These are phyloP conservation scores for Lentinus tigrinus DNA, from an alignment of 768 basidiomycete species.

Conservation along the genomic window DNA sequence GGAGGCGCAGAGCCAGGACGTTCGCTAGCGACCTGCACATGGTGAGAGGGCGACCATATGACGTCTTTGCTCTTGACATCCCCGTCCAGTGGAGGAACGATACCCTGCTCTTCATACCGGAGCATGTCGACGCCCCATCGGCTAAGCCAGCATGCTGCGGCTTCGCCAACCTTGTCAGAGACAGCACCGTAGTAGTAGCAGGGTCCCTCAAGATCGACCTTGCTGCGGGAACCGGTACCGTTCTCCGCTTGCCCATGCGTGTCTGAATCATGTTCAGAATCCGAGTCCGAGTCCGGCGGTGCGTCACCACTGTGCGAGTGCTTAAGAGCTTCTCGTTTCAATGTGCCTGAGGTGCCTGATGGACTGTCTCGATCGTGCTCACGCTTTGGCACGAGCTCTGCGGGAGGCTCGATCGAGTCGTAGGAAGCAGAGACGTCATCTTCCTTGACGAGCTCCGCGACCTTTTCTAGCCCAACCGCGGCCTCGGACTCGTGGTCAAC, in stretches of 20 bases:
- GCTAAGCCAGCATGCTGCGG: conserved; percentile 82
- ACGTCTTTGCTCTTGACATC: not conserved
- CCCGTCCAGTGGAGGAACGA: not conserved
- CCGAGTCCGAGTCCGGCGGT: not conserved
- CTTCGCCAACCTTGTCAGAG: conserved; percentile 89
- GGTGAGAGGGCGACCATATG: not conserved
- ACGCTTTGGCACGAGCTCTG: not conserved
- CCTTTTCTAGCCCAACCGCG: conserved; percentile 67
- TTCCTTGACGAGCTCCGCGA: conserved; percentile 52
- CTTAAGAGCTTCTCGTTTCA: not conserved
- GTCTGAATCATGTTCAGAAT: conserved; percentile 6
- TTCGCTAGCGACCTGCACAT: not conserved
- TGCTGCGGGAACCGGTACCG: not conserved
- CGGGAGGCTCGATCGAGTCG: not conserved
- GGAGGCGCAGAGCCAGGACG: conserved; percentile 15
- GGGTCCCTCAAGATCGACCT: conserved; percentile 24
- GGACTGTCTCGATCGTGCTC: not conserved
- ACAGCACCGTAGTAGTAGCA: conserved; percentile 82
- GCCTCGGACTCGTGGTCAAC: conserved; percentile 46
- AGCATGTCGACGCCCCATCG: conserved; percentile 85
- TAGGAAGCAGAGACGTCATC: conserved; percentile 20
- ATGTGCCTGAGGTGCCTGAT: not conserved
- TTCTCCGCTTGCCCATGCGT: not conserved
- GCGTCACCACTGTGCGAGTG: conserved; percentile 9
- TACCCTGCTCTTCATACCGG: conserved; percentile 49